Base-by-base conservation (phyloP, 306 rosid species). In the Cicer yamashitae region DNA sequence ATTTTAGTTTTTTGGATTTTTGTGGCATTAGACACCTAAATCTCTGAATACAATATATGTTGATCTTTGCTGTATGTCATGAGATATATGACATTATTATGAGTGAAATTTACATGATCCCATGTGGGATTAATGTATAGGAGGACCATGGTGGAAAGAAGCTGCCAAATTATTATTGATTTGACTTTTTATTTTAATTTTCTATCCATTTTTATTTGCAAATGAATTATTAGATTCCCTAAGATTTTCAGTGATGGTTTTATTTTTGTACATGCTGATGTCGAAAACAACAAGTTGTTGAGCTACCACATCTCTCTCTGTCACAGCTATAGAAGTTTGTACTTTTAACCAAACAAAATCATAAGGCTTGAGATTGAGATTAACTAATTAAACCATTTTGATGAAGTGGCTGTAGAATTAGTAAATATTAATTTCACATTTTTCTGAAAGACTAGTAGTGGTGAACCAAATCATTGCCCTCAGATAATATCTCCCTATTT, bases 71-170 rank as follows among this genome's bases (percentile, higher is more conserved):
- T 84, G 90, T 84, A 75, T 78, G 52, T 83, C 88, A 86, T 84
- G 88, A 56, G 89, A 70, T 34, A 44, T 38, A 45, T 52, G 13
- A 43, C 6, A 30, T 30, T 58, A 78, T 54, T 34, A 66, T 61
- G 86, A 79, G 85, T 88, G 86, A 86, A 61, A 52, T 53, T 60
- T 83, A 85, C 88, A 77, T 72, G 47, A 81, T 60, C 88, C 88
- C 91, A 86, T 86, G 96, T 82, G 89, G 71, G 47, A 48, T 67
- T 34, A 73, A 54, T 66, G 68, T 64, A 59, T 66, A 60, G 78
- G 88, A 60, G 78, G 88, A 81, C 82, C 81, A 74, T 66, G 58
- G 39, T 34, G 76, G 77, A 77, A 3, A 48, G 77, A 68, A 70
- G 53, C 74, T 67, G 76, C 52, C 46, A 51, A 30, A 38, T 74